Evolutionary conservation across 805 yeast species (phyloP).

Genomic region (Teunomyces aglyptinius): DNA sequence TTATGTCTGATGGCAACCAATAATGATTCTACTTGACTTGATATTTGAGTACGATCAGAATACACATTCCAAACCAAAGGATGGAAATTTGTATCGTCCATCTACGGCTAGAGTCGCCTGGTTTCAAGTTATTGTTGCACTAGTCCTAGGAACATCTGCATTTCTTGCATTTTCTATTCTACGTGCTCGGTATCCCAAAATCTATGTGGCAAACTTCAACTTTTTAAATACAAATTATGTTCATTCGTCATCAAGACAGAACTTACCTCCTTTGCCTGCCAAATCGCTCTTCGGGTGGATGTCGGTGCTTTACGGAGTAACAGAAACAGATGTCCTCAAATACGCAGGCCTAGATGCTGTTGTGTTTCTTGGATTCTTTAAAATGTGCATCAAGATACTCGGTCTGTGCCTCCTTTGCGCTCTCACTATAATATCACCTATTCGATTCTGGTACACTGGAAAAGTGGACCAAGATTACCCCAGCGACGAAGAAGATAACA

Average conservation of each 20-base stretch:
- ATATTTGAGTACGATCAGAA: background rate
- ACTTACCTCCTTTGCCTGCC: conserved; percentile 58
- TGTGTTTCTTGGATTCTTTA: conserved; percentile 87
- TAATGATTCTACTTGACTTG: background rate
- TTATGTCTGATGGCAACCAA: background rate
- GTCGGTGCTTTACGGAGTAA: conserved; percentile 57
- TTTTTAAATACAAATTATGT: conserved; percentile 43
- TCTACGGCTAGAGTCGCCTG: conserved; percentile 56
- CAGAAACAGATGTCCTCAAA: conserved; percentile 76
- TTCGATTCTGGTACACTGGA: conserved; percentile 82
- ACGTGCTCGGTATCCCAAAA: conserved; percentile 70
- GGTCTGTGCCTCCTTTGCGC: conserved; percentile 67
- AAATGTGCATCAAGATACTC: conserved; percentile 75
- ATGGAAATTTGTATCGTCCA: conserved; percentile 8
- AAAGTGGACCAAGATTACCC: conserved; percentile 50
- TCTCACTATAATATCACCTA: conserved; percentile 74
- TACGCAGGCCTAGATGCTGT: conserved; percentile 94
- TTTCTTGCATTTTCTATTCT: conserved; percentile 67
- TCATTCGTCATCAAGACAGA: conserved; percentile 43
- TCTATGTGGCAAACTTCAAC: conserved; percentile 77
- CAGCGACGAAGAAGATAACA: conserved; percentile 18
- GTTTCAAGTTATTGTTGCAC: conserved; percentile 74
- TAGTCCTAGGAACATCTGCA: conserved; percentile 64
- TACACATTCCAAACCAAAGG: background rate
- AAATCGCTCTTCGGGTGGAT: conserved; percentile 79